phyloP scores from a whole-genome alignment of 2,329 filamentous ascomycete species.

The Ceratocystis lukuohia region DNA sequence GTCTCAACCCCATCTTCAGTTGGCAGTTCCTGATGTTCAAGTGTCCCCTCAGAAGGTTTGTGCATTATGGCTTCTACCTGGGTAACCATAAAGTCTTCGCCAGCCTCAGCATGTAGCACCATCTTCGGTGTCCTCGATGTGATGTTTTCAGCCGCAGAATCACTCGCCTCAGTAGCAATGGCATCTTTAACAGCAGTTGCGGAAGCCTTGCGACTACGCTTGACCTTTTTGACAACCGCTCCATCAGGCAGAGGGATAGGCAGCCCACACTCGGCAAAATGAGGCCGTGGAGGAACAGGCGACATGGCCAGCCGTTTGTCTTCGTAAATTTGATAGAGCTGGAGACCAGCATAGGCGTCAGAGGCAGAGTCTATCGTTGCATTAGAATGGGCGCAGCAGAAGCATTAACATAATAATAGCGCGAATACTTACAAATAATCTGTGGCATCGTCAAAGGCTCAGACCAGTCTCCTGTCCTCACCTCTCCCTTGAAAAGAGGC shows the following conservation, averaged over 20 bases:
- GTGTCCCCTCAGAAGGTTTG: not conserved
- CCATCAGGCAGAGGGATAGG: conserved; percentile 47
- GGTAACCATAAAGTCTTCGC: not conserved
- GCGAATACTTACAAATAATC: conserved; percentile 46
- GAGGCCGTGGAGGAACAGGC: conserved; percentile 58
- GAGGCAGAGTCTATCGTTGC: conserved; percentile 52
- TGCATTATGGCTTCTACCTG: conserved; percentile 5
- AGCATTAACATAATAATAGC: not conserved
- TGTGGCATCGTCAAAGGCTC: conserved; percentile 48
- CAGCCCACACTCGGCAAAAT: conserved; percentile 50
- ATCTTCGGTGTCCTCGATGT: not conserved
- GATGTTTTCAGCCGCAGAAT: not conserved
- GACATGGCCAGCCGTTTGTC: conserved; percentile 49
- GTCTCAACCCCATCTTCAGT: not conserved
- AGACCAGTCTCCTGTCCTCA: conserved; percentile 66
- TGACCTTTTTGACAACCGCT: conserved; percentile 23
- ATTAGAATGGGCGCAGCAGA: not conserved
- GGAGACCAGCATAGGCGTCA: conserved; percentile 67
- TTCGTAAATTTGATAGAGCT: conserved; percentile 61
- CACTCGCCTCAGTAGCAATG: not conserved
- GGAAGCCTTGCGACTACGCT: conserved; percentile 1
- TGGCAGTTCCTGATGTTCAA: not conserved
- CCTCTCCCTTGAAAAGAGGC: conserved; percentile 62
- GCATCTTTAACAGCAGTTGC: not conserved
- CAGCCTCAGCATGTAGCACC: not conserved